Percentiles rank a stretch among this genome's conserved stretches.
Evolutionary conservation across 1,284 basidiomycete genomes (phyloP).

Genomic region (Puccinia novopanici): DNA sequence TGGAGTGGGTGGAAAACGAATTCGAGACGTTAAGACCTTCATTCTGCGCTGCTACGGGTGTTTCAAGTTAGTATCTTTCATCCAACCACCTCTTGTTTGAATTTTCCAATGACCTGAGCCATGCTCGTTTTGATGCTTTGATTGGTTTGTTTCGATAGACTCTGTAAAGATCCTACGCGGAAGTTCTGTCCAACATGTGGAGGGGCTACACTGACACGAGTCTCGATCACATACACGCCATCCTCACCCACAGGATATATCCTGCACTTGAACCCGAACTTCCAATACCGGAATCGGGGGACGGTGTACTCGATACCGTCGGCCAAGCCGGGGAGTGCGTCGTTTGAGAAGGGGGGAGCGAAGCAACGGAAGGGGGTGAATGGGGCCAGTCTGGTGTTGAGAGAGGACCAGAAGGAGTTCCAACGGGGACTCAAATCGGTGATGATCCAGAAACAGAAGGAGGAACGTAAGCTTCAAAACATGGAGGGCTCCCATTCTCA

Average conservation of each 20-base stretch:
- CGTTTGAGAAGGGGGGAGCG: slow-evolving; percentile 63
- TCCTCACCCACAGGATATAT: slow-evolving; percentile 61
- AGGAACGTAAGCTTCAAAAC: slow-evolving; percentile 72
- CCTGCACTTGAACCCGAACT: slow-evolving; percentile 88
- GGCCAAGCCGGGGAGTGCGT: slow-evolving; percentile 80
- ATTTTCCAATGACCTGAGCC: background rate
- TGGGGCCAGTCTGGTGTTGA: slow-evolving; percentile 69
- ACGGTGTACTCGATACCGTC: slow-evolving; percentile 90
- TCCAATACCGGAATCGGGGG: slow-evolving; percentile 88
- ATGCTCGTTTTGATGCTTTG: background rate
- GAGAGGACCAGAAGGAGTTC: slow-evolving; percentile 87
- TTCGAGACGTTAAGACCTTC: slow-evolving; percentile 91
- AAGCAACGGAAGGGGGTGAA: slow-evolving; percentile 46
- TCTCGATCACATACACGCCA: slow-evolving; percentile 74
- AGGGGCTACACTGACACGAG: slow-evolving; percentile 83
- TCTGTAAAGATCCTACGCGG: slow-evolving; percentile 91
- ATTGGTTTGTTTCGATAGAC: slow-evolving; percentile 63
- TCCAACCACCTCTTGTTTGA: background rate
- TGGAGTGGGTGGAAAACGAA: slow-evolving; percentile 85
- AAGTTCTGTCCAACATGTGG: slow-evolving; percentile 98
- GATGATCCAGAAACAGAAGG: slow-evolving; percentile 72
- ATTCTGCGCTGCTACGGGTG: slow-evolving; percentile 96
- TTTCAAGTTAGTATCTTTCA: slow-evolving; percentile 78
- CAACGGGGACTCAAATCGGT: slow-evolving; percentile 75
- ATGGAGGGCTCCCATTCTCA: slow-evolving; percentile 63